These are phyloP conservation scores for Hypoxylon rickii DNA, from an alignment of 495 filamentous ascomycete genomes.

Conservation along the genomic window DNA sequence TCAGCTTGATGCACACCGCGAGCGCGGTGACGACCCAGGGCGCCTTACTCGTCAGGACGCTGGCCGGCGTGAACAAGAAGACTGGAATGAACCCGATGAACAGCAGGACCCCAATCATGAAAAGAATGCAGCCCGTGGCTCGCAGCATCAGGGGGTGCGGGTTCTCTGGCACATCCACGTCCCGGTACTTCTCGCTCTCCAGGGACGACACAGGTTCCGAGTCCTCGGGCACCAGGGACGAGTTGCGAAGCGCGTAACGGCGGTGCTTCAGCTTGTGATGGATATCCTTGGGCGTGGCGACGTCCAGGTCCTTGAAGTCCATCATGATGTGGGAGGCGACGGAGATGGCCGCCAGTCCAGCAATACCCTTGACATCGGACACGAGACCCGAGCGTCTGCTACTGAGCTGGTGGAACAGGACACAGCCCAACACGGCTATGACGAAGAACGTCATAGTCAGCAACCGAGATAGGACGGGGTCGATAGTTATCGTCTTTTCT, in stretches of 20 bases:
- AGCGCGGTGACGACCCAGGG: constrained; percentile 68
- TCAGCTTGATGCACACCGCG: constrained; percentile 66
- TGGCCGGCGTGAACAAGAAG: constrained; percentile 60
- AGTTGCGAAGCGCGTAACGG: constrained; percentile 71
- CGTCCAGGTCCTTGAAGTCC: constrained; percentile 75
- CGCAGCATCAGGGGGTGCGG: constrained; percentile 74
- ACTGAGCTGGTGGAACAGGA: constrained; percentile 62
- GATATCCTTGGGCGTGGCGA: constrained; percentile 64
- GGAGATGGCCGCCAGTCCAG: constrained; percentile 75
- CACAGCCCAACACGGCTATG: constrained; percentile 59
- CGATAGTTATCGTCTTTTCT: constrained; percentile 58
- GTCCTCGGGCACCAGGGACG: constrained; percentile 61
- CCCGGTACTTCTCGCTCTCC: constrained; percentile 45
- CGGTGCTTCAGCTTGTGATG: constrained; percentile 65
- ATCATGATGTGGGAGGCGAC: constrained; percentile 71
- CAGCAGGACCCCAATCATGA: constrained; percentile 55
- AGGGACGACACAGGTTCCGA: constrained; percentile 30
- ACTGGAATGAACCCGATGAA: constrained; percentile 59
- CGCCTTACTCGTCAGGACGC: constrained; percentile 59
- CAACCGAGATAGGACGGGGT: constrained; percentile 63
- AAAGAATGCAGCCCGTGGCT: constrained; percentile 59
- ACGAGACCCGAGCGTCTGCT: constrained; percentile 66
- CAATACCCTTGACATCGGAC: constrained; percentile 72
- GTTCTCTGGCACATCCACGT: constrained; percentile 53
- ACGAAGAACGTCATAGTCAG: constrained; percentile 56